These are phyloP conservation scores for Neocallimastix lanati DNA, from an alignment of 192 early-diverging fungal species.

Conservation along the genomic window DNA sequence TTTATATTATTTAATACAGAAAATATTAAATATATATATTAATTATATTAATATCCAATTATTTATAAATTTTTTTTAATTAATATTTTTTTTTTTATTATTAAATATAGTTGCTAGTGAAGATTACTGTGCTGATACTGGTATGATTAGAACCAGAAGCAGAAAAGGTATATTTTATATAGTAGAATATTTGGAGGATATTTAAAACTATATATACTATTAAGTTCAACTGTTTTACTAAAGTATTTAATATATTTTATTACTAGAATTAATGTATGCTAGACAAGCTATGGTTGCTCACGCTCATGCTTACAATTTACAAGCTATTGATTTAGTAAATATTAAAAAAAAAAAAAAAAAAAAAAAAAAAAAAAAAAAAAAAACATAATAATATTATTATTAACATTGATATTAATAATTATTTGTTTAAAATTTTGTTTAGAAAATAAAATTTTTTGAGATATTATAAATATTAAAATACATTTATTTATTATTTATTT, in stretches of 20 bases:
- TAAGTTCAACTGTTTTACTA: too few relatives aligned
- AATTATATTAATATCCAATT: too few relatives aligned
- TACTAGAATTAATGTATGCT: constrained; percentile 62
- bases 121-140: constrained; percentile 83
- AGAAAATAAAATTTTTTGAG: too few relatives aligned
- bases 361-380: too few relatives aligned
- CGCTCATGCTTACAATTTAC: constrained; percentile 64
- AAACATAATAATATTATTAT: too few relatives aligned
- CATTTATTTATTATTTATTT: neutral
- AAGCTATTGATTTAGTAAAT: constrained; percentile 79
- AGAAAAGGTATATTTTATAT: neutral
- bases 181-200: too few relatives aligned
- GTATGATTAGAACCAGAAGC: constrained; percentile 46
- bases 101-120: constrained; percentile 56
- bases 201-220: too few relatives aligned
- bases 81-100: neutral
- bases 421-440: too few relatives aligned
- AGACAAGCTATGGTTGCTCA: constrained; percentile 59
- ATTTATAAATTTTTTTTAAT: neutral
- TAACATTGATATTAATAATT: too few relatives aligned
- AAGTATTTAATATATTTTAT: constrained; percentile 6
- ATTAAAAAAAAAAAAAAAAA: too few relatives aligned
- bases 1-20: too few relatives aligned
- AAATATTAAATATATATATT: too few relatives aligned
- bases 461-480: neutral